Evolutionary conservation across 768 basidiomycete genomes (phyloP).

Genomic region (Macrolepiota albuminosa): DNA sequence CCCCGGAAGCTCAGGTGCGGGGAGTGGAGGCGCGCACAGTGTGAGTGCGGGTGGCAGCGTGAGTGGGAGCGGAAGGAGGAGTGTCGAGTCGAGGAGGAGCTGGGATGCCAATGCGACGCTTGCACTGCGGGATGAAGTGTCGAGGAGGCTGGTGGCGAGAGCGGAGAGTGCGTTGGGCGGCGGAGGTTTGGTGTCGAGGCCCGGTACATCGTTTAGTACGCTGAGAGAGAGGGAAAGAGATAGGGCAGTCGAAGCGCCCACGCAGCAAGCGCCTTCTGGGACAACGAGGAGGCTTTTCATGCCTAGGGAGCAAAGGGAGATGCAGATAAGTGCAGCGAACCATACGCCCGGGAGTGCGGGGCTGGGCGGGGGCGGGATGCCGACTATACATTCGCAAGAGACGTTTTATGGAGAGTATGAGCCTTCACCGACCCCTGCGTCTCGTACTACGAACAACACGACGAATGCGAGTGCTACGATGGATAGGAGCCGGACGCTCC

Average conservation of each 20-base stretch:
- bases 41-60: conserved; percentile 19
- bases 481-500: conserved; percentile 43
- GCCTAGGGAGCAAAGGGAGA: conserved; percentile 52
- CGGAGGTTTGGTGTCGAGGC: conserved; percentile 16
- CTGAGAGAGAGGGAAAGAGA: conserved; percentile 20
- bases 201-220: conserved; percentile 26
- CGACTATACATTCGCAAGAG: conserved; percentile 39
- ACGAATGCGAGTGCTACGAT: conserved; percentile 13
- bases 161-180: conserved; percentile 28
- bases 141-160: conserved; percentile 30
- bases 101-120: conserved; percentile 26
- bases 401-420: conserved; percentile 33
- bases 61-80: conserved; percentile 39
- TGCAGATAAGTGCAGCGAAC: conserved; percentile 17
- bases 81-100: conserved; percentile 55
- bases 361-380: conserved; percentile 17
- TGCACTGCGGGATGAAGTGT: conserved; percentile 43
- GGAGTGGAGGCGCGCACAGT: conserved; percentile 33
- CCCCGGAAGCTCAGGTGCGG: conserved; percentile 22
- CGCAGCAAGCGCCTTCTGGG: conserved; percentile 9
- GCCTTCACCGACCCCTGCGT: conserved; percentile 40
- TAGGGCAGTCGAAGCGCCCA: conserved; percentile 14
- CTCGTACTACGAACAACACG: conserved; percentile 22
- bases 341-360: not conserved
- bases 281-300: conserved; percentile 48